Evolutionary conservation across 768 basidiomycete species (phyloP).

Genomic region (Agrocybe chaxingu): DNA sequence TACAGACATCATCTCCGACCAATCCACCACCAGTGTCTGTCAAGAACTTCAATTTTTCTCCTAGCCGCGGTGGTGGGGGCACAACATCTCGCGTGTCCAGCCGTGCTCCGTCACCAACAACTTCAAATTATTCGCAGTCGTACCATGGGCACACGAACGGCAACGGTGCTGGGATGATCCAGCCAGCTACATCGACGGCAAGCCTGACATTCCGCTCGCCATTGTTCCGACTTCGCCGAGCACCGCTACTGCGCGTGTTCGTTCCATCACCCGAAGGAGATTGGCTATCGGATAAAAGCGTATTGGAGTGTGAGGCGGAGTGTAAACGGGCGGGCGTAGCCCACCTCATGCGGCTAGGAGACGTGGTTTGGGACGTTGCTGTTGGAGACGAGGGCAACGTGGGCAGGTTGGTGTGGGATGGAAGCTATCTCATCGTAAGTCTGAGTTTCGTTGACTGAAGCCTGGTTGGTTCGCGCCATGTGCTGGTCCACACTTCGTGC

Average conservation of each 20-base stretch:
- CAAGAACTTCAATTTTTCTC: slow-evolving; percentile 9
- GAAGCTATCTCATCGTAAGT: slow-evolving; percentile 81
- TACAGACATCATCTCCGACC: slow-evolving; percentile 13
- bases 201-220: slow-evolving; percentile 59
- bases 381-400: slow-evolving; percentile 84
- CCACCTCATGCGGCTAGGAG: slow-evolving; percentile 65
- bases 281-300: slow-evolving; percentile 81
- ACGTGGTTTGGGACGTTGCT: slow-evolving; percentile 85
- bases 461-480: neutral
- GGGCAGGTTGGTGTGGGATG: slow-evolving; percentile 85
- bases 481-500: neutral
- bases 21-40: slow-evolving; percentile 11
- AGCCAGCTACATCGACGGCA: slow-evolving; percentile 19
- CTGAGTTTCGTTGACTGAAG: slow-evolving; percentile 12
- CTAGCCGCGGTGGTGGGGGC: slow-evolving; percentile 14
- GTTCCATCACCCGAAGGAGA: slow-evolving; percentile 85
- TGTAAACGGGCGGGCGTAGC: slow-evolving; percentile 64
- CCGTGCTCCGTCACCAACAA: slow-evolving; percentile 65
- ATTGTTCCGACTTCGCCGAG: slow-evolving; percentile 65
- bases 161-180: slow-evolving; percentile 15
- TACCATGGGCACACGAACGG: slow-evolving; percentile 27
- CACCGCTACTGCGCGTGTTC: slow-evolving; percentile 76
- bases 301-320: slow-evolving; percentile 81
- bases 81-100: slow-evolving; percentile 46
- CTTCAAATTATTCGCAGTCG: slow-evolving; percentile 47